Percentiles rank a stretch among this genome's conserved stretches.
Conservation (phyloP, 495 filamentous ascomycete genomes). For the Lepidopterella palustris region DNA sequence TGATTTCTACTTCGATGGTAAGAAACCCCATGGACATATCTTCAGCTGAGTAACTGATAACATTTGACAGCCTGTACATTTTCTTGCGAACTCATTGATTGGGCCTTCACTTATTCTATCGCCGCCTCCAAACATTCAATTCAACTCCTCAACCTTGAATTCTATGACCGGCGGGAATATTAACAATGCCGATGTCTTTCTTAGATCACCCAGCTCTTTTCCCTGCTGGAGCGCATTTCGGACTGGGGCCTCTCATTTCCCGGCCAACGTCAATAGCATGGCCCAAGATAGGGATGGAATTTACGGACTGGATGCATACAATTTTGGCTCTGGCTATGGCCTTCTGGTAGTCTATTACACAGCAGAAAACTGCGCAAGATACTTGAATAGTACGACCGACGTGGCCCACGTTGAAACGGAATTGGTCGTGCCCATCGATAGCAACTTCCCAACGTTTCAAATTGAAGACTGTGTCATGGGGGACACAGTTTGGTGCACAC, state of each 20-base stretch:
- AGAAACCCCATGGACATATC: conserved; percentile 5
- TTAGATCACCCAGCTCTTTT: conserved; percentile 1
- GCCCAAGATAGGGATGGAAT: not conserved
- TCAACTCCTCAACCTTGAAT: conserved; percentile 6
- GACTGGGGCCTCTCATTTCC: conserved; percentile 15
- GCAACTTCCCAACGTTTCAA: not conserved
- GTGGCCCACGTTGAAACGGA: conserved; percentile 3
- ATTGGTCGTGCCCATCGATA: not conserved
- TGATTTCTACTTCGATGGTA: conserved; percentile 14
- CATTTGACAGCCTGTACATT: not conserved
- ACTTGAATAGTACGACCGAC: conserved; percentile 11
- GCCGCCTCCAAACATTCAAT: conserved; percentile 4
- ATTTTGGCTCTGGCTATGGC: not conserved
- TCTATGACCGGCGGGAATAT: not conserved
- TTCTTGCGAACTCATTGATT: conserved; percentile 15
- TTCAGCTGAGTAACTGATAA: not conserved
- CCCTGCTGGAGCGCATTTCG: conserved; percentile 23
- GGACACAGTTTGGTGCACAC: not conserved
- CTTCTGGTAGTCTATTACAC: conserved; percentile 7
- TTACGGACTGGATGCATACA: not conserved
- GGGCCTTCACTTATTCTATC: conserved; percentile 16
- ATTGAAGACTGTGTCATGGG: conserved; percentile 11
- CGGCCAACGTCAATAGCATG: not conserved
- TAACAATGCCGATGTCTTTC: not conserved
- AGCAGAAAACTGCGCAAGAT: conserved; percentile 13